A percentile compares a stretch with the other conserved stretches of the same genome.
Evolutionary conservation across 768 basidiomycete species (phyloP).

Genomic region (Grammothele lineata): DNA sequence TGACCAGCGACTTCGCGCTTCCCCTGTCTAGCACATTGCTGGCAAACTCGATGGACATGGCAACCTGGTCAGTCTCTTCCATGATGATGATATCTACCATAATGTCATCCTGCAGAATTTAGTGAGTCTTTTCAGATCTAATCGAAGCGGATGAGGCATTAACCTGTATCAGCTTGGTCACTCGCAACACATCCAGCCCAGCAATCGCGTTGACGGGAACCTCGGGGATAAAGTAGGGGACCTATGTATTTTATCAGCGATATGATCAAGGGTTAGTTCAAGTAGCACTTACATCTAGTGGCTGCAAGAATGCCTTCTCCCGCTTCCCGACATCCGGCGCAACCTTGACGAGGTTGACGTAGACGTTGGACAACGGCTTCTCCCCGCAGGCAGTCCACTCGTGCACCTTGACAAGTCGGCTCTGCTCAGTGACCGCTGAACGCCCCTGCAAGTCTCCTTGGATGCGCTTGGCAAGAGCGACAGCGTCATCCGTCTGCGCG

Average conservation of each 20-base stretch:
- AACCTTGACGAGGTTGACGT: conserved; percentile 39
- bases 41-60: conserved; percentile 12
- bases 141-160: neutral
- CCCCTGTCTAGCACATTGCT: neutral
- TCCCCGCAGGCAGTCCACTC: conserved; percentile 31
- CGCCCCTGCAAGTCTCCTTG: conserved; percentile 34
- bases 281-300: conserved; percentile 34
- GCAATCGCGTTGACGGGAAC: conserved; percentile 1
- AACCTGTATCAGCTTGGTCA: conserved; percentile 27
- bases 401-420: conserved; percentile 31
- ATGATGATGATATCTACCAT: conserved; percentile 28
- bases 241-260: conserved; percentile 18
- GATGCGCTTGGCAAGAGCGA: conserved; percentile 30
- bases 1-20: conserved; percentile 3
- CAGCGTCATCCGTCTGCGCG: conserved; percentile 8
- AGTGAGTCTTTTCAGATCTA: too few relatives aligned
- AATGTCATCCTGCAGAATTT: conserved; percentile 28
- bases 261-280: too few relatives aligned
- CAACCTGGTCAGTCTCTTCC: conserved; percentile 7
- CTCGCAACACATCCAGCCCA: conserved; percentile 14
- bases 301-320: conserved; percentile 22
- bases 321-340: conserved; percentile 23
- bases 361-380: conserved; percentile 38
- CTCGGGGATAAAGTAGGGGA: conserved; percentile 33
- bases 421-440: conserved; percentile 39